Evolutionary conservation across 176 grass and related monocot genomes (phyloP).

Genomic region (Neostapfia colusana): DNA sequence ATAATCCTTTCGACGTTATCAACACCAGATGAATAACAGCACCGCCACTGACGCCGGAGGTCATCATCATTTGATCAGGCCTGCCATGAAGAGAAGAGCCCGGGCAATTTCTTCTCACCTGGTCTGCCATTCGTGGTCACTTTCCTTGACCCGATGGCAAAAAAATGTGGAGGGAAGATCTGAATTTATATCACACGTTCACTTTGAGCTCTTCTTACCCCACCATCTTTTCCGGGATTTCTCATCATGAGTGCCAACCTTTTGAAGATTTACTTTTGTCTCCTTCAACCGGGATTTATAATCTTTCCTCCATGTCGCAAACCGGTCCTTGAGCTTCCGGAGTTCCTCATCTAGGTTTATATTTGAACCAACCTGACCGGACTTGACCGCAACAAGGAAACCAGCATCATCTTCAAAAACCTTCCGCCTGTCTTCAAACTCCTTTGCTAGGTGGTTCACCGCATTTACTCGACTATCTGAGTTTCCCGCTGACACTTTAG

Average conservation of each 20-base stretch:
- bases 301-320: slow-evolving; percentile 90
- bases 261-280: slow-evolving; percentile 60
- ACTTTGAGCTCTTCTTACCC: slow-evolving; percentile 63
- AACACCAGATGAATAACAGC: slow-evolving; percentile 11
- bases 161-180: slow-evolving; percentile 19
- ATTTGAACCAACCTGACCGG: slow-evolving; percentile 42
- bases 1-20: not conserved
- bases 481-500: slow-evolving; percentile 39
- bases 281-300: slow-evolving; percentile 86
- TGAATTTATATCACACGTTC: slow-evolving; percentile 12
- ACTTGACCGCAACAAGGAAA: slow-evolving; percentile 52
- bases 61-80: not conserved
- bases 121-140: slow-evolving; percentile 10
- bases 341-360: slow-evolving; percentile 73
- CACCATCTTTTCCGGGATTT: slow-evolving; percentile 87
- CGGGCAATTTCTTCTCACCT: not conserved
- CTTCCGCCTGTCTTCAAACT: slow-evolving; percentile 65
- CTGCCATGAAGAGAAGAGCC: not conserved
- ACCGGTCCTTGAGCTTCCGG: slow-evolving; percentile 68
- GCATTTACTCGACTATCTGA: slow-evolving; percentile 44
- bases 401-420: slow-evolving; percentile 70
- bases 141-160: slow-evolving; percentile 21
- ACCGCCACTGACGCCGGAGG: slow-evolving; percentile 12
- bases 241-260: slow-evolving; percentile 52
- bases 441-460: slow-evolving; percentile 68